A percentile compares a stretch with the other conserved stretches of the same genome.
Evolutionary conservation across 148 eudicot species (phyloP).

Genomic region (Cornus controversa): DNA sequence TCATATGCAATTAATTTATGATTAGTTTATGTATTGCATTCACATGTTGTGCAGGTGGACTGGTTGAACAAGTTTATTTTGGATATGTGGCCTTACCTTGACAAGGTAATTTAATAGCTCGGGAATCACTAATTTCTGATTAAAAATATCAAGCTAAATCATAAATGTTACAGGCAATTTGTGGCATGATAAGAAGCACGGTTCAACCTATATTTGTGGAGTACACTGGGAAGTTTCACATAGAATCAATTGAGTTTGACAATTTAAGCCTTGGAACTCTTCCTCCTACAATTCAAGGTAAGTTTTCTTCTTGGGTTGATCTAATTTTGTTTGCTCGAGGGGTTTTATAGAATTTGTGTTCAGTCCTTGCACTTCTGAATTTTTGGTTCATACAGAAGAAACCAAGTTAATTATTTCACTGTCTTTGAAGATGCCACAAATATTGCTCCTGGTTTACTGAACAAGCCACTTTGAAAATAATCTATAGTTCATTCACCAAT

Average conservation of each 20-base stretch:
- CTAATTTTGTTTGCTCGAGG: neutral
- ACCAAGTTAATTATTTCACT: no score
- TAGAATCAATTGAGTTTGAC: constrained; percentile 47
- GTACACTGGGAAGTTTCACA: constrained; percentile 40
- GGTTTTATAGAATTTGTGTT: neutral
- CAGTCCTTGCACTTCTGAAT: no score
- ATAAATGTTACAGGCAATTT: constrained; percentile 53
- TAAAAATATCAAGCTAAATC: neutral
- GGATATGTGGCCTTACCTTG: constrained; percentile 86
- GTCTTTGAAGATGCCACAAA: no score
- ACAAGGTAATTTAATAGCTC: constrained; percentile 51
- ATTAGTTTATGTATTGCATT: neutral
- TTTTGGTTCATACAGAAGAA: no score
- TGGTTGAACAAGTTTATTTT: constrained; percentile 75
- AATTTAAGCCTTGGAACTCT: constrained; percentile 51
- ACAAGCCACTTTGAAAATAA: no score
- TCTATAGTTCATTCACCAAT: no score
- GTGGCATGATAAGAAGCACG: constrained; percentile 33
- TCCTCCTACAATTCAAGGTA: constrained; percentile 50
- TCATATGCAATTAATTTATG: neutral
- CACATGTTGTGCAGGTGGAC: constrained; percentile 59
- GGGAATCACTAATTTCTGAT: neutral
- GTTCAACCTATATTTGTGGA: constrained; percentile 45
- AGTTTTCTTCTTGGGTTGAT: constrained; percentile 6
- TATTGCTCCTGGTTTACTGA: no score